Evolutionary conservation across 805 yeast species (phyloP), one percentile per base, ranked within the genome.

Genomic region (Kodamaea kakaduensis): DNA sequence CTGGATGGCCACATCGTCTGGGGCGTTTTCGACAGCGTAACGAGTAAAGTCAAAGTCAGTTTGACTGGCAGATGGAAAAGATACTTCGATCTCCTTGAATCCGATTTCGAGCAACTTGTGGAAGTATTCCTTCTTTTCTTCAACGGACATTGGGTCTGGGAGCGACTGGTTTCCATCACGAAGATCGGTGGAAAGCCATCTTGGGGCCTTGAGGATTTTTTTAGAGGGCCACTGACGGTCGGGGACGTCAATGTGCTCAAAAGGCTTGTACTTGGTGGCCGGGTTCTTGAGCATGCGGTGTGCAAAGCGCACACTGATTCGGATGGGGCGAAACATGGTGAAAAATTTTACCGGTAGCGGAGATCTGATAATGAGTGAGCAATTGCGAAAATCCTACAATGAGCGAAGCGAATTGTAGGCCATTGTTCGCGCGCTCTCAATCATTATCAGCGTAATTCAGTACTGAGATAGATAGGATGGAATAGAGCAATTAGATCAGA

Each of bases 131-230:
- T 81, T 80, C 61, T 82, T 82, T 58, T 82, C 84, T 34, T 70
- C 78, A 10, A 82, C 75, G 7, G 82, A 70, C 90, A 82, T 82
- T 18, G 90, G 90, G 61, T 82, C 90, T 17, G 90, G 90, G 39
- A 82, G 67, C 13, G 88, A 77, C 56, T 82, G 90, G 61, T 82
- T 82, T 44, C 90, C 90, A 52, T 82, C 90, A 66, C 90, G 73
- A 44, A 82, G 67, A 58, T 82, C 90, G 1, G 90, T 82, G 6
- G 86, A 76, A 36, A 82, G 67, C 90, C 90, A 82, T 54, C 88
- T 69, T 43, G 90, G 90, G 4, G 88, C 82, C 55, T 78, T 78
- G 32, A 74, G 71, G 48, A 82, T 77, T 30, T 69, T 58, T 31
- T 77, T 77, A 47, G 71, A 61, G 14, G 90, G 90, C 90, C 90